Conservation (phyloP, 2,329 filamentous ascomycete genomes). For the Ceratocystis papillata region DNA sequence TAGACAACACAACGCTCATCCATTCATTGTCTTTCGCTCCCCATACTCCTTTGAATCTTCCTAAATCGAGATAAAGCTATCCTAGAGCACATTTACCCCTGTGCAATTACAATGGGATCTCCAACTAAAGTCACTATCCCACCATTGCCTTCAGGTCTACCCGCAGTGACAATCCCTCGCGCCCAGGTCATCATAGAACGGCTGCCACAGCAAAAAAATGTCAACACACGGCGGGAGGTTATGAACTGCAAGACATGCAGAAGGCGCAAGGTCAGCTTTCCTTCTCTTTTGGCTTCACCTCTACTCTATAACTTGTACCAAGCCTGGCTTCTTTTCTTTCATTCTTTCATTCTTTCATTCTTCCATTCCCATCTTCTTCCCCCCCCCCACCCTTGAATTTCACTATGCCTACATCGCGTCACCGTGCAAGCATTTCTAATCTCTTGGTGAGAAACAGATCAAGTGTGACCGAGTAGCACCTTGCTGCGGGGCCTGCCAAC, state of each 20-base stretch:
- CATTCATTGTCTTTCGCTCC: no score
- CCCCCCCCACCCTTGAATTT: no score
- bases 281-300: neutral
- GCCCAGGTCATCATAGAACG: constrained; percentile 74
- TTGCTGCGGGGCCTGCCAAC: constrained; percentile 77
- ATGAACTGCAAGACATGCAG: constrained; percentile 96
- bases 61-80: neutral
- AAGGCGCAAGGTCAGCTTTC: constrained; percentile 64
- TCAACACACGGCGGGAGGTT: constrained; percentile 69
- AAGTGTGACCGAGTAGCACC: constrained; percentile 82
- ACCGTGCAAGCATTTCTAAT: neutral
- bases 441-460: constrained; percentile 46
- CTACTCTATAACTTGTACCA: neutral
- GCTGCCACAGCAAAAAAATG: constrained; percentile 56
- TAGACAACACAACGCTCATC: neutral
- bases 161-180: constrained; percentile 50
- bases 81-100: neutral
- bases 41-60: neutral
- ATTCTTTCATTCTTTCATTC: no score
- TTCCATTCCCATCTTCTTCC: no score
- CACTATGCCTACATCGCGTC: neutral
- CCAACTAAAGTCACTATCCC: neutral
- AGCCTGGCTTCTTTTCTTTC: no score
- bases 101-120: neutral
- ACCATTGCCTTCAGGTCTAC: neutral